These are phyloP conservation scores for Ministeria vibrans DNA, from an alignment of 78 protist genomes.

Conservation along the genomic window DNA sequence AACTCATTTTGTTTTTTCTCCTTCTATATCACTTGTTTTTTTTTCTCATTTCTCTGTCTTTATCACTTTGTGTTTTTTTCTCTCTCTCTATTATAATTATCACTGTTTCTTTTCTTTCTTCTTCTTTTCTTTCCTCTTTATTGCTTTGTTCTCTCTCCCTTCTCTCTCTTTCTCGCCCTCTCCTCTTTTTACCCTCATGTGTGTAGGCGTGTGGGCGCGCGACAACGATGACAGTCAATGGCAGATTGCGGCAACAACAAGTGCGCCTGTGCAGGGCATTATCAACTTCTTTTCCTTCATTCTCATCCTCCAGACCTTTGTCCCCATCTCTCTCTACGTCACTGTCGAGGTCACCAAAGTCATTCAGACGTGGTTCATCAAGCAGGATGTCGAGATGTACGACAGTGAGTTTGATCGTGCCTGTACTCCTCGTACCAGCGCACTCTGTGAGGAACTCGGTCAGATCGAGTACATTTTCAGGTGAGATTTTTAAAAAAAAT, in stretches of 20 bases:
- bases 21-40: neutral
- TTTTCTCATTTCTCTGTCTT: too few species aligned
- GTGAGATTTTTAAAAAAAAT: too few species aligned
- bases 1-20: neutral
- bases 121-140: too few species aligned
- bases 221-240: too few species aligned
- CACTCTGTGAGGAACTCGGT: conserved; percentile 63
- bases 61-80: too few species aligned
- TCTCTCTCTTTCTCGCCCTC: too few species aligned
- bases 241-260: conserved; percentile 61
- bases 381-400: conserved; percentile 49
- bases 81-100: too few species aligned
- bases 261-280: neutral
- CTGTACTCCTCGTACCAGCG: conserved; percentile 53
- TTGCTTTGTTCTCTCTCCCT: too few species aligned
- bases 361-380: conserved; percentile 48
- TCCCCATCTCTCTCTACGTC: conserved; percentile 73
- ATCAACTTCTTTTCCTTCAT: neutral
- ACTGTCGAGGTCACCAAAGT: conserved; percentile 80
- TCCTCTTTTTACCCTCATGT: too few species aligned
- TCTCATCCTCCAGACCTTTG: neutral
- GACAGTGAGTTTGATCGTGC: conserved; percentile 52
- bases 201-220: too few species aligned
- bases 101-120: too few species aligned
- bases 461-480: conserved; percentile 30